Evolutionary conservation across 2,329 filamentous ascomycete genomes (phyloP).

Genomic region (Capronia coronata): DNA sequence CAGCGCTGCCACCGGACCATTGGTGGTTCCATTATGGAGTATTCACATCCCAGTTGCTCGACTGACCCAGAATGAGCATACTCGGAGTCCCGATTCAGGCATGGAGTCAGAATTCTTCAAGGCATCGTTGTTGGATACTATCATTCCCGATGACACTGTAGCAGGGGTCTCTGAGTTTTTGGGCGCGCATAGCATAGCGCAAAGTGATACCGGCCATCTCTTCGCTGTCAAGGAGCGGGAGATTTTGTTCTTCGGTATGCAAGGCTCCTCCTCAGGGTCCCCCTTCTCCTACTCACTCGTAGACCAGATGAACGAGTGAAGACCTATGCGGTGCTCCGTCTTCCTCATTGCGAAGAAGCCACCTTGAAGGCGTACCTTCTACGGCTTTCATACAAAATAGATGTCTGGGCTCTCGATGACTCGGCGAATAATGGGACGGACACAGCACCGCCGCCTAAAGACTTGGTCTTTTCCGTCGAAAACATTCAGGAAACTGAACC

Average conservation of each 20-base stretch:
- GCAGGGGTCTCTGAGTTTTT: constrained; percentile 17
- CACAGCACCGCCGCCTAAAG: constrained; percentile 30
- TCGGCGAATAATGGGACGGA: constrained; percentile 34
- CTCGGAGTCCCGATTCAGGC: background rate
- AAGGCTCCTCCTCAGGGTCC: background rate
- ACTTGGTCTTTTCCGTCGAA: constrained; percentile 40
- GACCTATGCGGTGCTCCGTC: constrained; percentile 47
- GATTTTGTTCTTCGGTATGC: constrained; percentile 39
- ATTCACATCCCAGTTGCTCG: background rate
- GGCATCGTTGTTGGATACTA: constrained; percentile 39
- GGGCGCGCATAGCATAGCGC: constrained; percentile 33
- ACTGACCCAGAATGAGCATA: background rate
- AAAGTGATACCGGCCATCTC: constrained; percentile 39
- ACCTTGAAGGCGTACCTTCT: constrained; percentile 45
- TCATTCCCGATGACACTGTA: constrained; percentile 38
- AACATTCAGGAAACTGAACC: constrained; percentile 39
- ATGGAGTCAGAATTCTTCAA: constrained; percentile 38
- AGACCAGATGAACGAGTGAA: constrained; percentile 51
- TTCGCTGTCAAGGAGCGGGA: constrained; percentile 47
- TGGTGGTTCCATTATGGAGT: background rate
- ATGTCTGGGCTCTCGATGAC: constrained; percentile 41
- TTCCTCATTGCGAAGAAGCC: constrained; percentile 45
- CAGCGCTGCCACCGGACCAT: too few species aligned
- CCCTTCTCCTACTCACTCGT: constrained; percentile 43
- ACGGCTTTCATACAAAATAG: constrained; percentile 46